Evolutionary conservation across 768 basidiomycete genomes (phyloP).

Genomic region (Pisolithus sp.): DNA sequence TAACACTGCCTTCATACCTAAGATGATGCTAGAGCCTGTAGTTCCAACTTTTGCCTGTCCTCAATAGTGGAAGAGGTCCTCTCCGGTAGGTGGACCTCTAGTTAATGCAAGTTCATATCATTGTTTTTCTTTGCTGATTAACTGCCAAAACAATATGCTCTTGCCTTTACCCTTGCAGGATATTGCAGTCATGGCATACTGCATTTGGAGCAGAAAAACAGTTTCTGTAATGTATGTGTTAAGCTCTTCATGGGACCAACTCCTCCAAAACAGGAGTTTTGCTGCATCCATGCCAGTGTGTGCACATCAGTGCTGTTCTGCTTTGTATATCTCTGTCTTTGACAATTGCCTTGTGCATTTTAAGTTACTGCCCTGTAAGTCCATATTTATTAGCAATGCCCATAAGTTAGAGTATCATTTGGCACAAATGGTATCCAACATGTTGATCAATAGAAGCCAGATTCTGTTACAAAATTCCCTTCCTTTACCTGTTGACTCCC

Average conservation of each 20-base stretch:
- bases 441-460: background rate
- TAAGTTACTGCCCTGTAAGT: background rate
- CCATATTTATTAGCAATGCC: background rate
- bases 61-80: background rate
- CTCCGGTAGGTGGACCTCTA: background rate
- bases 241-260: background rate
- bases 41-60: too few relatives aligned
- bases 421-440: background rate
- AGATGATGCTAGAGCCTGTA: background rate
- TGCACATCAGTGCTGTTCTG: background rate
- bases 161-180: background rate
- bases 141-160: background rate
- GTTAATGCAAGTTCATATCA: background rate
- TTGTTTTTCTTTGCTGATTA: conserved; percentile 1
- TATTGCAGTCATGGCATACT: background rate
- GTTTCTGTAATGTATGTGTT: background rate
- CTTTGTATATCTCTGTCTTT: background rate
- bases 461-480: too few relatives aligned
- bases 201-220: background rate
- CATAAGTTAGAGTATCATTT: too few relatives aligned
- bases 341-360: background rate
- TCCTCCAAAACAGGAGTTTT: background rate
- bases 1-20: background rate
- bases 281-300: background rate
- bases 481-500: too few relatives aligned